Conservation (phyloP, 2,329 filamentous ascomycete genomes). For the Colletotrichum camelliae region DNA sequence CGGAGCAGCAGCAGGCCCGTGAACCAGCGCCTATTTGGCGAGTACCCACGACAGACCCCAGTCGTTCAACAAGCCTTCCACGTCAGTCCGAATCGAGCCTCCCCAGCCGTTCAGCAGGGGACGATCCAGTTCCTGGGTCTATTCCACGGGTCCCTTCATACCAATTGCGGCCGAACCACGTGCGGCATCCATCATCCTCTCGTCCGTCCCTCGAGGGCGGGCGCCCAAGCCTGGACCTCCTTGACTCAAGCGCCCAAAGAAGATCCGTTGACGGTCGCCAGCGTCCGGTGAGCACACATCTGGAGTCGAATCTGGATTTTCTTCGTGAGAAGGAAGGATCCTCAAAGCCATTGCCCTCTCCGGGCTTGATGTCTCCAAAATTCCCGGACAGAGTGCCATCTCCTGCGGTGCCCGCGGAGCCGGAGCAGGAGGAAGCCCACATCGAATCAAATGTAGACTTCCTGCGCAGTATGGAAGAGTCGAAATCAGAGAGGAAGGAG, state of each 20-base stretch:
- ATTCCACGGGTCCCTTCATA: constrained; percentile 27
- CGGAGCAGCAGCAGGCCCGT: constrained; percentile 54
- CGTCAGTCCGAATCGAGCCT: constrained; percentile 26
- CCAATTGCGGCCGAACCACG: constrained; percentile 29
- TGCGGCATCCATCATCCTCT: constrained; percentile 53
- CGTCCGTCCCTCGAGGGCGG: constrained; percentile 75
- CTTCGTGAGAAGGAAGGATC: constrained; percentile 76
- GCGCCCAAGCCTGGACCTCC: constrained; percentile 68
- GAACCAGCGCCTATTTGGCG: constrained; percentile 23
- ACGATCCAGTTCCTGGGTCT: constrained; percentile 25
- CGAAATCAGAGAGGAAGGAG: constrained; percentile 61
- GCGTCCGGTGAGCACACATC: constrained; percentile 81
- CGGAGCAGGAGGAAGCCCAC: constrained; percentile 67
- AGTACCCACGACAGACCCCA: constrained; percentile 26
- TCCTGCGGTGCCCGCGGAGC: constrained; percentile 40
- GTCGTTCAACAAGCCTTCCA: constrained; percentile 32
- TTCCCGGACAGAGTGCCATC: constrained; percentile 44
- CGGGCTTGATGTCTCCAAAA: constrained; percentile 36
- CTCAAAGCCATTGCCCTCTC: constrained; percentile 43
- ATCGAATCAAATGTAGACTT: constrained; percentile 86
- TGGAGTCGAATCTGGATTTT: constrained; percentile 83
- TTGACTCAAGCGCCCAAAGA: constrained; percentile 59
- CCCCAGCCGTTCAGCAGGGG: not conserved
- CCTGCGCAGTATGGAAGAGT: constrained; percentile 75
- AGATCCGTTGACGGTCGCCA: constrained; percentile 60